These are phyloP conservation scores for Candida bentonensis DNA, from an alignment of 805 yeast genomes.

Conservation along the genomic window DNA sequence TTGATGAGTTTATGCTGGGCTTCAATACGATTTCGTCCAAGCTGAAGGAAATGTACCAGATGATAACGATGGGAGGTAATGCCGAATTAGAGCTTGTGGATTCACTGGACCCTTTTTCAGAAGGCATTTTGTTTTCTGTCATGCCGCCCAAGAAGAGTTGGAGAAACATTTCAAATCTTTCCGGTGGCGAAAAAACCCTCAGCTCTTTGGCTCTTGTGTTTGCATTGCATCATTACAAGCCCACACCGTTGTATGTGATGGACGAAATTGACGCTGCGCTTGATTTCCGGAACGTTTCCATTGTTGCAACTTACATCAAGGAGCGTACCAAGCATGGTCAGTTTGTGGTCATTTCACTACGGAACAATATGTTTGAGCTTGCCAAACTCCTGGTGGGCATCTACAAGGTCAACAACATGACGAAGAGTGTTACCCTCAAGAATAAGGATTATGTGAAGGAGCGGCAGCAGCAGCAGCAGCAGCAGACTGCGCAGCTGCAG, in stretches of 20 bases:
- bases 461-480: background rate
- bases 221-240: conserved; percentile 90
- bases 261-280: conserved; percentile 98
- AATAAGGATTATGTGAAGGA: conserved; percentile 34
- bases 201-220: conserved; percentile 91
- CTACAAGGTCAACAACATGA: conserved; percentile 84
- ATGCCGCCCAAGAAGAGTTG: conserved; percentile 99
- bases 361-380: conserved; percentile 96
- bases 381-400: conserved; percentile 92
- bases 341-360: conserved; percentile 82
- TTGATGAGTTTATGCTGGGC: conserved; percentile 88
- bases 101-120: conserved; percentile 93
- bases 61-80: conserved; percentile 99
- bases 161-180: conserved; percentile 86
- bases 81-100: conserved; percentile 95
- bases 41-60: conserved; percentile 90
- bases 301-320: conserved; percentile 93
- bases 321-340: conserved; percentile 95
- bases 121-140: conserved; percentile 90
- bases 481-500: too few species aligned
- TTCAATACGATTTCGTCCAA: conserved; percentile 76
- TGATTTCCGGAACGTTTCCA: conserved; percentile 92
- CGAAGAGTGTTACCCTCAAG: conserved; percentile 65
- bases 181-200: conserved; percentile 96
- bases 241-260: conserved; percentile 96